Evolutionary conservation across 176 grass and related monocot genomes (phyloP), one percentile per base, ranked within the genome.

Genomic region (Poa pratensis): DNA sequence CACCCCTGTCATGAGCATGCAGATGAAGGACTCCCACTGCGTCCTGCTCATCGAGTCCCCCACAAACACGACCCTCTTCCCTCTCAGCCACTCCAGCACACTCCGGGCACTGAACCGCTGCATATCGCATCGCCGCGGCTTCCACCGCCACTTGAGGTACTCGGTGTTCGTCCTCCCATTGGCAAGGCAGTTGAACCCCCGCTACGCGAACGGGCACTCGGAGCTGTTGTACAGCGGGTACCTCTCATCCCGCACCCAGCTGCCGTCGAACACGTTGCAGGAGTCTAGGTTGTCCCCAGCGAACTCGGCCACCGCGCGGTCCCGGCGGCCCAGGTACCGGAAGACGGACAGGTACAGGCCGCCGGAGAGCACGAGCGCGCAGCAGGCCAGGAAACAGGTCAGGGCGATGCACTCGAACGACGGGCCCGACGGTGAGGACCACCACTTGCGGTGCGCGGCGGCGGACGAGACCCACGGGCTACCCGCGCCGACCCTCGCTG

Each of bases 1-100:
- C 77, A 96, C 91, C 78, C 91, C 96, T 3, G 90, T 89, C 93
- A 96, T 94, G 24, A 99, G 91, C 96, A 99, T 94, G 76, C 96
- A 99, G 69, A 99, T 96, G 82, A 99, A 95, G 22, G 96, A 99
- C 40, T 99, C 96, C 96, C 96, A 99, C 71, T 99, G 96, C 0
- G 96, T 96, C 15, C 93, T 88, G 75, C 96, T 96, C 96, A 99
- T 99, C 1, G 96, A 99, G 30, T 96, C 96, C 63, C 96, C 96
- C 15, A 99, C 90, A 61, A 98, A 95, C 18, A 94, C 91, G 37
- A 98, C 89, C 65, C 89, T 84, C 85, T 98, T 98, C 62, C 91
- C 93, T 73, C 91, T 92, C 3, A 98, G 88, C 83, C 88, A 89
- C 59, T 95, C 83, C 70, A 98, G 62, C 32, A 87, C 63, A 49